Base-by-base conservation (phyloP, 1,284 basidiomycete species). In the Phylloboletellus chloephorus region DNA sequence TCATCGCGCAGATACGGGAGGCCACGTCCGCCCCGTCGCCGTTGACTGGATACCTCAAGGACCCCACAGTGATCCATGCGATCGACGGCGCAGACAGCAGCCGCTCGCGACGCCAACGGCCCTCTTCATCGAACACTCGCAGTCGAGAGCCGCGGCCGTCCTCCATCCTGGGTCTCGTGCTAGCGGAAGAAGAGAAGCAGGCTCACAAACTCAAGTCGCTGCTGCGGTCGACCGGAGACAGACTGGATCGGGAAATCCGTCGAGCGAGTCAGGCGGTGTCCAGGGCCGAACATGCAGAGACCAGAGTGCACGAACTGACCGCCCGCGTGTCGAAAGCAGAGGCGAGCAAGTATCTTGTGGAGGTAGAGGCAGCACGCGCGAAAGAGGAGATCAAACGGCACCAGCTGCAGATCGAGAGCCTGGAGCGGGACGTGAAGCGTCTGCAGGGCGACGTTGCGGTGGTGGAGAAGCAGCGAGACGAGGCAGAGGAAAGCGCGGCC, bases 171-270 rank as follows among this genome's bases (percentile, higher is more conserved):
- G 58, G 57, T 1, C 33, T 73, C 23, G 67, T 75, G 28, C 68
- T 82, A 21, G 72, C 72, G n/a, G 79, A 82, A 47, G 77, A 80
- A 56, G 77, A 82, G 56, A 71, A 72, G 38, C 75, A 80, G 51
- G 68, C 69, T 21, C 67, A 70, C 45, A 71, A 73, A 44, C 67
- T 82, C 46, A 81, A 78, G 55, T 66, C 68, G 24, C 55, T 78
- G 23, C 66, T 83, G 19, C 68, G 71, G 40, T 64, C 62, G 35
- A 72, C 78, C 4, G 70, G 68, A 24, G 76, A 79, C 37, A 68
- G 71, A 30, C 65, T 83, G 21, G 76, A 81, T 52, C 63, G 68
- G 43, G 79, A 82, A 61, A 72, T 68, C 41, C 69, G 70, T 30
- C 66, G 73, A 32, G 75, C 72, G 19, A 72, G 74, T 39, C 66